Evolutionary conservation across 495 filamentous ascomycete genomes (phyloP).

Genomic region (Lasiosphaeria hispida): DNA sequence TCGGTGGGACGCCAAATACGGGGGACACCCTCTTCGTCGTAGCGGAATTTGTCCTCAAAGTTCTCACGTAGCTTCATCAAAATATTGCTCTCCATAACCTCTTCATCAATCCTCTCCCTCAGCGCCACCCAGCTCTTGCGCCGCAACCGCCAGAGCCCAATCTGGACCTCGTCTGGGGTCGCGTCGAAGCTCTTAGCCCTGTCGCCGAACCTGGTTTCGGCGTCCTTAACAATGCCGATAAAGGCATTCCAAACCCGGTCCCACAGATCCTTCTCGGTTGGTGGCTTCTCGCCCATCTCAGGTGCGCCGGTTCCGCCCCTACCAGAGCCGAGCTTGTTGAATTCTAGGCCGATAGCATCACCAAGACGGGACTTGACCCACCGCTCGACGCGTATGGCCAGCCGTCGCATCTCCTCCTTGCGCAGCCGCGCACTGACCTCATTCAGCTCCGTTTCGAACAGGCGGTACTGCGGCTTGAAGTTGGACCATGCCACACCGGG

Average conservation of each 20-base stretch:
- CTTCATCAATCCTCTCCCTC: conserved; percentile 88
- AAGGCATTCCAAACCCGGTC: conserved; percentile 93
- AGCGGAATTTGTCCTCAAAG: conserved; percentile 98
- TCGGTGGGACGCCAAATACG: conserved; percentile 96
- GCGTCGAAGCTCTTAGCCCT: conserved; percentile 92
- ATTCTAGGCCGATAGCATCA: conserved; percentile 87
- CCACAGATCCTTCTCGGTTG: conserved; percentile 82
- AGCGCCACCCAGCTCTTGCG: conserved; percentile 93
- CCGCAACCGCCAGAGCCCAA: conserved; percentile 87
- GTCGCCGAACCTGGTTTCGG: conserved; percentile 79
- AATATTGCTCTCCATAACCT: conserved; percentile 96
- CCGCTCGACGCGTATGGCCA: conserved; percentile 85
- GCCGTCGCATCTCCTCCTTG: conserved; percentile 90
- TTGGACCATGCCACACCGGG: conserved; percentile 80
- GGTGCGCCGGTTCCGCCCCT: conserved; percentile 77
- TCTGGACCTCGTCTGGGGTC: conserved; percentile 83
- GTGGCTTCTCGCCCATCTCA: conserved; percentile 68
- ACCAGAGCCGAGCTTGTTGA: conserved; percentile 88
- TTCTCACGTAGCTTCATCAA: conserved; percentile 94
- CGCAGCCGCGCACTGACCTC: conserved; percentile 78
- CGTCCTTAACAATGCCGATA: conserved; percentile 77
- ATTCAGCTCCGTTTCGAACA: conserved; percentile 76
- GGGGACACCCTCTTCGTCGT: conserved; percentile 91
- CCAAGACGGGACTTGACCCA: conserved; percentile 85
- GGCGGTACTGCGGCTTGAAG: conserved; percentile 51